A percentile compares a stretch with the other conserved stretches of the same genome.
These are phyloP conservation scores for Boletales sp. DNA, from an alignment of 768 basidiomycete genomes.

Conservation along the genomic window DNA sequence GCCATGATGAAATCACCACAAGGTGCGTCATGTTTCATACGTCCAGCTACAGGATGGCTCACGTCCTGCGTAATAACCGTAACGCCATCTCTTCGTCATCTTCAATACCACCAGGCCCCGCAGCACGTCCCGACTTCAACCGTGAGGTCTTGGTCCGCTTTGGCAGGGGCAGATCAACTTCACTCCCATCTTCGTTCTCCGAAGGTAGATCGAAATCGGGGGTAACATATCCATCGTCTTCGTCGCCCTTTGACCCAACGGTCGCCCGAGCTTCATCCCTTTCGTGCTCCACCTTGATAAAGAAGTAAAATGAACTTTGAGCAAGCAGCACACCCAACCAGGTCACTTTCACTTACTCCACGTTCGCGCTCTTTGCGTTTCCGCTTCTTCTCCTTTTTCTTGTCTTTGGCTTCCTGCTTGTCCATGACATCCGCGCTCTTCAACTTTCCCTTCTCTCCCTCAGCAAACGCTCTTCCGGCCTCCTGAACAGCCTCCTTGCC, in stretches of 20 bases:
- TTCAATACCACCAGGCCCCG: constrained; percentile 34
- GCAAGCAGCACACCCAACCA: not conserved
- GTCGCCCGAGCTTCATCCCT: constrained; percentile 20
- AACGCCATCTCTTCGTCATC: constrained; percentile 68
- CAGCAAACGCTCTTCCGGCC: constrained; percentile 66
- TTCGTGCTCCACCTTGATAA: constrained; percentile 22
- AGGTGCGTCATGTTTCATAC: no score
- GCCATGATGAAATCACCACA: no score
- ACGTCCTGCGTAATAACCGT: constrained; percentile 43
- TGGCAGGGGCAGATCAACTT: constrained; percentile 22
- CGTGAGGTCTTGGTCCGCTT: constrained; percentile 31
- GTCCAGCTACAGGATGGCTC: constrained; percentile 7
- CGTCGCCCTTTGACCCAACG: constrained; percentile 39
- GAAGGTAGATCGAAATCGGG: constrained; percentile 61
- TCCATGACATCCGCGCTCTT: constrained; percentile 67
- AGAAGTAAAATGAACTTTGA: not conserved
- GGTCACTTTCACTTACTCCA: constrained; percentile 19
- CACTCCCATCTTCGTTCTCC: constrained; percentile 35
- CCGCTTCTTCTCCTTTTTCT: constrained; percentile 88
- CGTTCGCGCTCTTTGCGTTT: constrained; percentile 81
- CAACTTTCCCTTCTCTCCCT: constrained; percentile 72
- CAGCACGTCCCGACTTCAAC: constrained; percentile 27
- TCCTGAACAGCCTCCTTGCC: constrained; percentile 62
- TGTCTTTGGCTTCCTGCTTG: constrained; percentile 80
- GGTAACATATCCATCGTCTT: constrained; percentile 70